These are phyloP conservation scores for Mycena chlorophos DNA, from an alignment of 768 basidiomycete species.

Conservation along the genomic window DNA sequence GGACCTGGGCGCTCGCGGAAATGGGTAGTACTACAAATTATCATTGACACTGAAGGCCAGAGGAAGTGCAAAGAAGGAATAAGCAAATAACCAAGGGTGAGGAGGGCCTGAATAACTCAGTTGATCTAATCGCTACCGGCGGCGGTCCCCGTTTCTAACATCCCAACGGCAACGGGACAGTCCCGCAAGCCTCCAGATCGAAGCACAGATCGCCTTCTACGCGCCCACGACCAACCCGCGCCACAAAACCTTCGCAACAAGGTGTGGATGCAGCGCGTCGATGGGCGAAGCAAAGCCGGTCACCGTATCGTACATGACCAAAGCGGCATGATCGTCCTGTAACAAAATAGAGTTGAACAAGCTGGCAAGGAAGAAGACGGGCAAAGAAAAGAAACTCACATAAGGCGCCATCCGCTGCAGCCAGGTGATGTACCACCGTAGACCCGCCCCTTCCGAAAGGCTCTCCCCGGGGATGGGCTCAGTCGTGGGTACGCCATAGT, in stretches of 20 bases:
- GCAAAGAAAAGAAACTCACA: not conserved
- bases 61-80: too few relatives aligned
- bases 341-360: not conserved
- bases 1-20: too few relatives aligned
- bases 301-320: not conserved
- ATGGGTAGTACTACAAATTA: too few relatives aligned
- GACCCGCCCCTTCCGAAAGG: conserved; percentile 2
- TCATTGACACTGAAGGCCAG: too few relatives aligned
- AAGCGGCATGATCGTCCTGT: not conserved
- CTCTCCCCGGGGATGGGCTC: conserved; percentile 14
- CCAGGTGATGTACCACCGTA: conserved; percentile 13
- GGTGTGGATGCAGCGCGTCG: not conserved
- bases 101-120: too few relatives aligned
- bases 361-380: not conserved
- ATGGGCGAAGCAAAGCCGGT: not conserved
- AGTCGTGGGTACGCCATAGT: conserved; percentile 21
- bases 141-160: too few relatives aligned
- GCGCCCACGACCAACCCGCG: too few relatives aligned
- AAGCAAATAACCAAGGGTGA: too few relatives aligned
- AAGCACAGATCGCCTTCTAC: too few relatives aligned
- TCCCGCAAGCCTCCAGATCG: too few relatives aligned
- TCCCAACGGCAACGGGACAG: too few relatives aligned
- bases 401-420: not conserved
- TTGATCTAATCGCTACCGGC: too few relatives aligned
- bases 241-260: not conserved